Evolutionary conservation across 2,329 filamentous ascomycete genomes (phyloP).

Genomic region (Acarospora socialis): DNA sequence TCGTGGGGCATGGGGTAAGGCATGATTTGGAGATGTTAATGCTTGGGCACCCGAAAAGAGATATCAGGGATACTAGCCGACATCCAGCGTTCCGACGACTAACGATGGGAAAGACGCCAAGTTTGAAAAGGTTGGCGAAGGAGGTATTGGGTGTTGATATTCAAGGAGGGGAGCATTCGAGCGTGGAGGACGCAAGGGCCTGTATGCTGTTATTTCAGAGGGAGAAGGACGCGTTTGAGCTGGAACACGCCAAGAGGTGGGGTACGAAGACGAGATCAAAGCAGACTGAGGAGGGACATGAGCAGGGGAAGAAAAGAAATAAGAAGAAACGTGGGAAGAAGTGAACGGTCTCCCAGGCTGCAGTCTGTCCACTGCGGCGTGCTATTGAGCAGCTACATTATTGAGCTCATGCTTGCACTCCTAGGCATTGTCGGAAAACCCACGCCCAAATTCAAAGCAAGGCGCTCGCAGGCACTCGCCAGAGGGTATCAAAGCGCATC

Average conservation of each 20-base stretch:
- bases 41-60: constrained; percentile 61
- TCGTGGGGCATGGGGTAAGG: constrained; percentile 72
- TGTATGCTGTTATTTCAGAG: constrained; percentile 79
- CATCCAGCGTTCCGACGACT: constrained; percentile 58
- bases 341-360: no score
- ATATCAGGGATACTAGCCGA: constrained; percentile 74
- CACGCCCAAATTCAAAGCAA: no score
- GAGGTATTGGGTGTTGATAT: constrained; percentile 45
- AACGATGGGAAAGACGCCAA: constrained; percentile 34
- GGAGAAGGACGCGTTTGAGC: constrained; percentile 74
- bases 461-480: no score
- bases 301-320: constrained; percentile 32
- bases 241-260: constrained; percentile 59
- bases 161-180: constrained; percentile 46
- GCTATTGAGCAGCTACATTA: no score
- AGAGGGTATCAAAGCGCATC: no score
- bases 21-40: constrained; percentile 63
- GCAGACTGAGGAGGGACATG: constrained; percentile 22
- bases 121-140: constrained; percentile 40
- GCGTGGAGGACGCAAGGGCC: constrained; percentile 65
- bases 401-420: no score
- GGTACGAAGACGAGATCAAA: constrained; percentile 15
- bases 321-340: constrained; percentile 32
- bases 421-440: no score
- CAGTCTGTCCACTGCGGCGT: no score